Base-by-base conservation (phyloP, 371 early-diverging fungal species). In the Apophysomyces sp. region DNA sequence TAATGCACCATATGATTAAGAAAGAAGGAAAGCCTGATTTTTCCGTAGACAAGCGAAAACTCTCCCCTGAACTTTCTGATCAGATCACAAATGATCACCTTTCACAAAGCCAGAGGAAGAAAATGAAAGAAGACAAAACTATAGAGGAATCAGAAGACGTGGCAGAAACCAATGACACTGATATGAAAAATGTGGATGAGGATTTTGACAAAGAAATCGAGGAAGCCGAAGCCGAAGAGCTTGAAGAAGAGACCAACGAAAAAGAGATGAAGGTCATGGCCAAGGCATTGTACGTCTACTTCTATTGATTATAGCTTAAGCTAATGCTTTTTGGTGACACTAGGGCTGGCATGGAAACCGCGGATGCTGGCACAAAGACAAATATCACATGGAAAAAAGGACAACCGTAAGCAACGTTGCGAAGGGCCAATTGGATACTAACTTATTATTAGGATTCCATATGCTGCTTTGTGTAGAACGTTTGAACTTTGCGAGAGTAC, bases 401-500 rank as follows among this genome's bases (percentile, higher is more conserved):
- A 2, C 66, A 75, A 39, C 65, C 71, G 82, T 82, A 78, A 63
- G 78, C 62, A 4, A 1, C 0, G 8, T 11, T 3, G 36, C n/a
- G 31, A 1, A n/a, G 5, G 21, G 41, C n/a, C 16, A 21, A 27
- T 15, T 34, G 1, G 34, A 34, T 31, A 8, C 55, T 52, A 21
- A 24, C 2, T 44, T 15, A 57, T 51, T 28, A 8, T 41, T 51
- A 89, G 89, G 55, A 86, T 96, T 2, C 92, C 94, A 21, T 98
- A 94, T 71, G 73, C 88, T 41, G 89, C 86, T 0, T 78, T 98
- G 5, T 96, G 96, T 77, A 83, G 89, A 49, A 90, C 92, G 1
- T 96, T 98, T 72, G 96, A 92, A 58, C 62, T 71, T 32, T 91
- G 97, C 55, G 96, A 95, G 69, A 82, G 71, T 11, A 83, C 80